Evolutionary conservation across 805 yeast genomes (phyloP), one percentile per base, ranked within the genome.

Genomic region (Wickerhamiella australiensis): DNA sequence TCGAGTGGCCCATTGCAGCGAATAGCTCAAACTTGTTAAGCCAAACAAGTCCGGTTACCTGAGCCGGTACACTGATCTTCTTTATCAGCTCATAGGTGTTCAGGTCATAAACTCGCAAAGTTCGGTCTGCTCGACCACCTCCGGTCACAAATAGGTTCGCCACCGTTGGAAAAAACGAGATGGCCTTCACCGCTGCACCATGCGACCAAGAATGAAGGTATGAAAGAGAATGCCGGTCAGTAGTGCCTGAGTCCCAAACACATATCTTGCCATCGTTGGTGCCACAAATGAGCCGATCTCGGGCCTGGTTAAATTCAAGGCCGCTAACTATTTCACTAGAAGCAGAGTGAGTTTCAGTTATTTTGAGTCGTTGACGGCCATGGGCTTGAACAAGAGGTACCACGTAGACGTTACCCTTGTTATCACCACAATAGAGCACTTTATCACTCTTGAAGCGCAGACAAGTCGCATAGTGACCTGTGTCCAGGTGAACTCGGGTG

Each of bases 81-180:
- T 18, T 15, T 11, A 11, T 18, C 12, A 20, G 43, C 21, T 29
- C 29, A 13, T 5, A 20, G 7, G 43, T 36, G 18, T 20, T 20
- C 6, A 46, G 25, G 35, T 37, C 41, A 25, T 41, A 37, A 7
- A 46, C 27, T 6, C 36, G 23, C 7, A 46, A 9, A 18, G 42
- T 31, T 3, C 43, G 42, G 21, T 46, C 49, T 15, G 49, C 49
- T 5, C 49, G 49, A 13, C 49, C 49, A 3, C 49, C 49, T 9
- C 49, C 49, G 8, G 49, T 46, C 4, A 46, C 33, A 15, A 46
- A 21, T 13, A 37, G 26, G 20, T 42, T 29, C 7, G 27, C 33
- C 4, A 31, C 36, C 18, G 20, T 13, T 15, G 42, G 35, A 7
- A 46, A 37, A 17, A 37, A 37, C 21, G 33, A 21, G 8, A 46